Percentiles rank a stretch among this genome's conserved stretches.
Conservation (phyloP, 1,284 basidiomycete genomes). For the Ceratobasidium sp. region DNA sequence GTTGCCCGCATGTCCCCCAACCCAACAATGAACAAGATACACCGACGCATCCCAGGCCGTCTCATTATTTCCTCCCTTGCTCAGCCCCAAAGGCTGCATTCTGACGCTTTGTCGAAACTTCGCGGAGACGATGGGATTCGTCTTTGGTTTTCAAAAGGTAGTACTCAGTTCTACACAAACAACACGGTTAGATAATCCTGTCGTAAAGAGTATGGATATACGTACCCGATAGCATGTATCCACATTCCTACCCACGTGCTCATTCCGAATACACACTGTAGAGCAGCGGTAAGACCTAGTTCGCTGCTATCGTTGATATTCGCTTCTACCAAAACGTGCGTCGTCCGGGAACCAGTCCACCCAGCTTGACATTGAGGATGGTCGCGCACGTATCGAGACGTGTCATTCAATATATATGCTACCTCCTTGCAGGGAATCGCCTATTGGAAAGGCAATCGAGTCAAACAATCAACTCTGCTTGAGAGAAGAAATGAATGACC, state of each 20-base stretch:
- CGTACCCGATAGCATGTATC: slow-evolving; percentile 9
- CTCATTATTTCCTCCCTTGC: not conserved
- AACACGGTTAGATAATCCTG: not conserved
- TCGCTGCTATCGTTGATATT: not conserved
- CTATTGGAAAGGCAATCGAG: not conserved
- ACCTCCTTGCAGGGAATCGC: not conserved
- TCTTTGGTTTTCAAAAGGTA: slow-evolving; percentile 11
- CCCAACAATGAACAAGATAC: too few species aligned
- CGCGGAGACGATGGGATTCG: slow-evolving; percentile 8
- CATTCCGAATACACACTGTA: not conserved
- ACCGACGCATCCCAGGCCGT: too few species aligned
- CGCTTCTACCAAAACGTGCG: not conserved
- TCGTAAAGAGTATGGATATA: not conserved
- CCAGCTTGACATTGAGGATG: slow-evolving; percentile 1
- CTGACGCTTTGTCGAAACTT: slow-evolving; percentile 15
- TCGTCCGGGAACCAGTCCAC: not conserved
- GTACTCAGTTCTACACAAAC: not conserved
- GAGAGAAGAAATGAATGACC: not conserved
- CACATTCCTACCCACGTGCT: slow-evolving; percentile 9
- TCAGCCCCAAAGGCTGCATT: not conserved
- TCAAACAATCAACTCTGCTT: not conserved
- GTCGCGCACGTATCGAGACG: not conserved
- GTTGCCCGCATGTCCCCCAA: too few species aligned
- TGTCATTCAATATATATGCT: slow-evolving; percentile 3
- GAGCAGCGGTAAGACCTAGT: slow-evolving; percentile 1